Conservation (phyloP, 805 yeast species). For the Monosporozyma unispora region DNA sequence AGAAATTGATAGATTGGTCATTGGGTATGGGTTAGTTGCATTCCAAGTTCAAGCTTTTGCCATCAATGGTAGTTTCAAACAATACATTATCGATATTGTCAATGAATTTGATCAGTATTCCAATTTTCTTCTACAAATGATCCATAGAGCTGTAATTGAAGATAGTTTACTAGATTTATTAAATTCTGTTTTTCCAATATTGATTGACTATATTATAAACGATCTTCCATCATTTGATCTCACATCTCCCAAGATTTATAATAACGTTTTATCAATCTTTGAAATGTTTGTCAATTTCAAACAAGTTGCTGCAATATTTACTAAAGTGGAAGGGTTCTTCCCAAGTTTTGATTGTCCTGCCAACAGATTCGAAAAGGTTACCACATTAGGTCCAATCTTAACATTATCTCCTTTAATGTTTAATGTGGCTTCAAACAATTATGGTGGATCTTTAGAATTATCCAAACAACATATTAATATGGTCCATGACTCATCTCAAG, state of each 20-base stretch:
- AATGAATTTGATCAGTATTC: conserved; percentile 22
- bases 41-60: conserved; percentile 56
- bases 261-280: conserved; percentile 44
- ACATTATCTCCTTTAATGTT: conserved; percentile 64
- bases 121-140: conserved; percentile 48
- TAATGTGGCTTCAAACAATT: conserved; percentile 42
- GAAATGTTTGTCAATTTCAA: conserved; percentile 53
- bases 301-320: conserved; percentile 49
- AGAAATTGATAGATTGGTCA: conserved; percentile 34
- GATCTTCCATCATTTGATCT: conserved; percentile 31
- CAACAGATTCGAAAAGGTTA: conserved; percentile 45
- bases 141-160: conserved; percentile 54
- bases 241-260: conserved; percentile 40
- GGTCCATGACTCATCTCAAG: conserved; percentile 51
- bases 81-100: conserved; percentile 26
- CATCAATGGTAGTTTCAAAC: conserved; percentile 15
- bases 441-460: conserved; percentile 26
- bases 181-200: conserved; percentile 36
- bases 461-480: conserved; percentile 38
- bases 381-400: conserved; percentile 71
- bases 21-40: conserved; percentile 56
- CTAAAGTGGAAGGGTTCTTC: conserved; percentile 47
- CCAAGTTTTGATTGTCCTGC: conserved; percentile 39
- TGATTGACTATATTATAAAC: conserved; percentile 19
- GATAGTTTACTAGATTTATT: conserved; percentile 55